Conservation (phyloP, 257 asterid species). For the Petunia axillaris region DNA sequence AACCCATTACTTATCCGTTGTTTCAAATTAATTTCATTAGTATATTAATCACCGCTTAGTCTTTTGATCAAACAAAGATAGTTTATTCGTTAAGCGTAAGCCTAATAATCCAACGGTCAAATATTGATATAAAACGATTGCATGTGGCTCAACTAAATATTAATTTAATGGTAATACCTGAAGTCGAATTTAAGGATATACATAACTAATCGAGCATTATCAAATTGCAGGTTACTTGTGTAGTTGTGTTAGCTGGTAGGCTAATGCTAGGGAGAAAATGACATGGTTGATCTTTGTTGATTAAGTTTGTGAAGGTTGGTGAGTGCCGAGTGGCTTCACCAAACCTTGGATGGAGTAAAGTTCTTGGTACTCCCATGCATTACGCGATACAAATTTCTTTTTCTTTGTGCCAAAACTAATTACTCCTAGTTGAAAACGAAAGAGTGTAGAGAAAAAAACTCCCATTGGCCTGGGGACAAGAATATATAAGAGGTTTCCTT, state of each 20-base stretch:
- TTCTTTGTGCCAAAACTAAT: not conserved
- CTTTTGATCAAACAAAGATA: too few species aligned
- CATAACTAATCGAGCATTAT: not conserved
- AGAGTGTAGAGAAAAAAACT: not conserved
- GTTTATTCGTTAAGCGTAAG: too few species aligned
- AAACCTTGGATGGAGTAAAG: not conserved
- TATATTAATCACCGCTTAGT: too few species aligned
- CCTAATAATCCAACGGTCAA: too few species aligned
- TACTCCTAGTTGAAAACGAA: not conserved
- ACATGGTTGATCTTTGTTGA: not conserved
- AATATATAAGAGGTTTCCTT: not conserved
- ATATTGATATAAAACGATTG: too few species aligned
- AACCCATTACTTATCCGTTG: too few species aligned
- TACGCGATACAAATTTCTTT: not conserved
- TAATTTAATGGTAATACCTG: too few species aligned
- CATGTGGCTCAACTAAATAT: too few species aligned
- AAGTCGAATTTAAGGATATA: too few species aligned
- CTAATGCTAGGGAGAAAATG: not conserved
- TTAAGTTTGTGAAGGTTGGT: constrained; percentile 21
- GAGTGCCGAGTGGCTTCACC: constrained; percentile 18
- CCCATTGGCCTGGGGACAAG: not conserved
- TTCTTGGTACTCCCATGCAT: too few species aligned
- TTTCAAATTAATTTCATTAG: too few species aligned
- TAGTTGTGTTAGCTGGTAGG: not conserved
- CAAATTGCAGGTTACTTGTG: not conserved